These are phyloP conservation scores for Leccinum pellstonianum DNA, from an alignment of 768 basidiomycete species.

Conservation along the genomic window DNA sequence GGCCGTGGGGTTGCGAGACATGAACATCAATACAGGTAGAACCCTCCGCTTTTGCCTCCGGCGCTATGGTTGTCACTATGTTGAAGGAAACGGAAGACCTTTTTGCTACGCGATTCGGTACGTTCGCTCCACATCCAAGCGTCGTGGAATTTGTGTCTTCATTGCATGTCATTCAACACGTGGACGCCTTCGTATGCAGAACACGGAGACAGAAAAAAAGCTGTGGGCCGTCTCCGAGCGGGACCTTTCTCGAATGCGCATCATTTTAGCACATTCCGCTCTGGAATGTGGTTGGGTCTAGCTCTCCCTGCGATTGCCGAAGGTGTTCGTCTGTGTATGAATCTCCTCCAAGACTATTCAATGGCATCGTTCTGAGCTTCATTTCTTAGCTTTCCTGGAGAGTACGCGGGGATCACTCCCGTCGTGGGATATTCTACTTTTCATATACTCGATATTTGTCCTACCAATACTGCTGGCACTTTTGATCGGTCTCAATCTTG, in stretches of 20 bases:
- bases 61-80: constrained; percentile 59
- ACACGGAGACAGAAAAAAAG: constrained; percentile 76
- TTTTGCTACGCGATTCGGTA: constrained; percentile 79
- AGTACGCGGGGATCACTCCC: constrained; percentile 53
- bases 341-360: not conserved
- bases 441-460: constrained; percentile 71
- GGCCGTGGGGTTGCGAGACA: not conserved
- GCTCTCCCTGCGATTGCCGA: constrained; percentile 65
- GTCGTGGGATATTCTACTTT: constrained; percentile 71
- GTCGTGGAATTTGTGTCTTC: not conserved
- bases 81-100: constrained; percentile 73
- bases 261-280: constrained; percentile 72
- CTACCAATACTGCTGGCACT: constrained; percentile 74
- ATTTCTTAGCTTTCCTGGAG: constrained; percentile 49
- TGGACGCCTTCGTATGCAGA: constrained; percentile 30
- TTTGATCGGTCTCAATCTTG: constrained; percentile 77
- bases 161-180: not conserved
- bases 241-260: constrained; percentile 54
- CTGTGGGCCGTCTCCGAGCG: constrained; percentile 63
- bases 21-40: constrained; percentile 50
- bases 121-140: constrained; percentile 19
- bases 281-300: constrained; percentile 69
- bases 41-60: constrained; percentile 63
- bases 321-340: constrained; percentile 59
- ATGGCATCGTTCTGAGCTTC: not conserved